These are phyloP conservation scores for Agapanthus africanus DNA, from an alignment of 106 monocot species.

Conservation along the genomic window DNA sequence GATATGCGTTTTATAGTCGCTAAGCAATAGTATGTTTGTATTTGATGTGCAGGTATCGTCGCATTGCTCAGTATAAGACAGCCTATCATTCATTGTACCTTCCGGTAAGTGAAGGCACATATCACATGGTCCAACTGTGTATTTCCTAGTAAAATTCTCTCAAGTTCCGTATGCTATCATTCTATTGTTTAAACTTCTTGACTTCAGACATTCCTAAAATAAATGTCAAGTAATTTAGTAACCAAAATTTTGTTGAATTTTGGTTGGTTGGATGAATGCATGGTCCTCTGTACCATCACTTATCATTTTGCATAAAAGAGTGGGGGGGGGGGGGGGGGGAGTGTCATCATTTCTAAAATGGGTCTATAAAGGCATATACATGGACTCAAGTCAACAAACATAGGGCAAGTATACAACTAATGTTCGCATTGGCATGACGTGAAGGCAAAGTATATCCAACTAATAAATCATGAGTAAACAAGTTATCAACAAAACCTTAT, in stretches of 20 bases:
- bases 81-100: conserved; percentile 98
- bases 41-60: conserved; percentile 45
- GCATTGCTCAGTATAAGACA: conserved; percentile 97
- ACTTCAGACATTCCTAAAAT: not conserved
- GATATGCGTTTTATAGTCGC: not conserved
- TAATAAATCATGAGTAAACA: too few relatives aligned
- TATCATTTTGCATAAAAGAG: not conserved
- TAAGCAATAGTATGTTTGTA: not conserved
- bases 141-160: not conserved
- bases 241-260: too few relatives aligned
- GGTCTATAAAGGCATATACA: too few relatives aligned
- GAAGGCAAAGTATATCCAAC: too few relatives aligned
- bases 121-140: not conserved
- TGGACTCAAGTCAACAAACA: too few relatives aligned
- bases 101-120: conserved; percentile 53
- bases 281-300: not conserved
- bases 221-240: not conserved
- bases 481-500: too few relatives aligned
- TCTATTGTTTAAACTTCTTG: not conserved
- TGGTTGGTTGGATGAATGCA: not conserved
- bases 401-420: too few relatives aligned
- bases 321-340: too few relatives aligned
- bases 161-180: too few relatives aligned
- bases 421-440: too few relatives aligned
- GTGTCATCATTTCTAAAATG: not conserved